These are phyloP conservation scores for Paspalum notatum DNA, from an alignment of 176 grass and related monocot species.

Conservation along the genomic window DNA sequence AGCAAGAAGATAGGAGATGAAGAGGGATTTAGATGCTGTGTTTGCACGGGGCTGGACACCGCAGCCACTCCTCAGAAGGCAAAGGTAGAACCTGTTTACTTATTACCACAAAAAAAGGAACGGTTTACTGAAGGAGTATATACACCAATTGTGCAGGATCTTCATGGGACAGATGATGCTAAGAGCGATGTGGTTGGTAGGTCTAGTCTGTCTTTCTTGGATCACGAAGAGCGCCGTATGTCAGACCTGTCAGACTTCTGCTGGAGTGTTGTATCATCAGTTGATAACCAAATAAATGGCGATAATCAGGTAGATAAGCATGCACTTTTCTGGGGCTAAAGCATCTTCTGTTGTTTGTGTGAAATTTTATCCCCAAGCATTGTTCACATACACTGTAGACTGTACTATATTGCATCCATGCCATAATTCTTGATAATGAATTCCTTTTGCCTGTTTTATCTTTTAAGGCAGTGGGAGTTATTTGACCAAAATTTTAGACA, in stretches of 20 bases:
- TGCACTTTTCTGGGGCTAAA: neutral
- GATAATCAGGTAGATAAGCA: constrained; percentile 62
- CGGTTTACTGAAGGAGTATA: constrained; percentile 16
- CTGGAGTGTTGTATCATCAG: constrained; percentile 87
- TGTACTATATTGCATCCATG: constrained; percentile 21
- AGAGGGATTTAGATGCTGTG: constrained; percentile 37
- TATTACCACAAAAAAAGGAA: neutral
- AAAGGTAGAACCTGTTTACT: constrained; percentile 38
- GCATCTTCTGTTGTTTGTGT: neutral
- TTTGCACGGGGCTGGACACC: neutral
- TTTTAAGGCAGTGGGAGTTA: neutral
- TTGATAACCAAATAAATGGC: constrained; percentile 63
- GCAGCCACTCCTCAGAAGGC: constrained; percentile 40
- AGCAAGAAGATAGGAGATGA: constrained; percentile 37
- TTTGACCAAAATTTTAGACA: constrained; percentile 26
- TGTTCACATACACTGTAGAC: neutral
- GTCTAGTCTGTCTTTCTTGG: constrained; percentile 42
- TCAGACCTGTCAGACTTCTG: constrained; percentile 92
- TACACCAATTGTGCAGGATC: constrained; percentile 33
- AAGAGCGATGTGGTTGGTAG: constrained; percentile 37
- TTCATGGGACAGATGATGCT: constrained; percentile 31
- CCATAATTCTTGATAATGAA: neutral
- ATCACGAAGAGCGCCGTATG: constrained; percentile 83
- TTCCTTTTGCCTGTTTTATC: neutral
- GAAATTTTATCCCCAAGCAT: neutral